Evolutionary conservation across 2,329 filamentous ascomycete species (phyloP).

Genomic region (Epichloe baconii): DNA sequence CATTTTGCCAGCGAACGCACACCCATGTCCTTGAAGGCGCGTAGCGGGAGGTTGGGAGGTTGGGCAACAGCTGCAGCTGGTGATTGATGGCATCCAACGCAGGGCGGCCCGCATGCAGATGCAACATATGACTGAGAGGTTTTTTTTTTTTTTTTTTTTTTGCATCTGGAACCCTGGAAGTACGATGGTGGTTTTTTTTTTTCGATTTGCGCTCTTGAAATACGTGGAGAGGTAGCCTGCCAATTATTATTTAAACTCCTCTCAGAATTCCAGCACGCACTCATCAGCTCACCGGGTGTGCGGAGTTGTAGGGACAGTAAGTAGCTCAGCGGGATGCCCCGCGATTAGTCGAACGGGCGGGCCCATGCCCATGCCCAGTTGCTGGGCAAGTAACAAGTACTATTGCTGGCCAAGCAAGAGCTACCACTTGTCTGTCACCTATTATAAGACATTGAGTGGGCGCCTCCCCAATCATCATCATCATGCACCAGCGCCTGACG

Average conservation of each 20-base stretch:
- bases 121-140: neutral
- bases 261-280: too few relatives aligned
- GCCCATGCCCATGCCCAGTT: too few relatives aligned
- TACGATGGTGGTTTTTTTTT: too few relatives aligned
- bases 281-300: too few relatives aligned
- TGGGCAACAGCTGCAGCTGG: slow-evolving; percentile 1
- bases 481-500: slow-evolving; percentile 2
- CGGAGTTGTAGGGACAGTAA: too few relatives aligned
- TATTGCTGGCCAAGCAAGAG: neutral
- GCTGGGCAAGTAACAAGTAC: neutral
- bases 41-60: neutral
- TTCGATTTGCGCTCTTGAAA: neutral
- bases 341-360: too few relatives aligned
- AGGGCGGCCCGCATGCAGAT: slow-evolving; percentile 1
- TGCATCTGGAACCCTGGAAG: too few relatives aligned
- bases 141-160: too few relatives aligned
- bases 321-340: too few relatives aligned
- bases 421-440: slow-evolving; percentile 9
- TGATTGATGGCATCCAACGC: neutral
- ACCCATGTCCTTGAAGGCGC: neutral
- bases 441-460: slow-evolving; percentile 1
- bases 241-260: neutral
- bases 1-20: neutral
- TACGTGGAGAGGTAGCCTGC: neutral
- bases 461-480: neutral